Evolutionary conservation across 2,329 filamentous ascomycete genomes (phyloP).

Genomic region (Polychaeton citri): DNA sequence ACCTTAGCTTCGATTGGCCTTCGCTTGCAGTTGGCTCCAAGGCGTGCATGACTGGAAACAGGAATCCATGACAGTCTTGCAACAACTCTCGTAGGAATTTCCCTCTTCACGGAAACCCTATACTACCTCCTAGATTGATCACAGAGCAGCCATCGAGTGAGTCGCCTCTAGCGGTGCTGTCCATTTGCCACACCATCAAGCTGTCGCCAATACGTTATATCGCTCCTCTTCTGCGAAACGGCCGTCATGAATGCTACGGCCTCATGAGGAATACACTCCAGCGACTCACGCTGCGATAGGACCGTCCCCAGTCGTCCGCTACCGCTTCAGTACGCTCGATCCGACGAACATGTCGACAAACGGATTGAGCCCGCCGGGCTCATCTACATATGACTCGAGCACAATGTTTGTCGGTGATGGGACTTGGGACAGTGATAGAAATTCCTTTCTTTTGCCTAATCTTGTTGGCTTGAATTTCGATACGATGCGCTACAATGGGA

Average conservation of each 20-base stretch:
- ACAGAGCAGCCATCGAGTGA: too few relatives aligned
- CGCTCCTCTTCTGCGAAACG: too few relatives aligned
- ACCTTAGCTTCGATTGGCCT: not conserved
- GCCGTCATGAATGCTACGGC: too few relatives aligned
- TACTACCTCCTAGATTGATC: too few relatives aligned
- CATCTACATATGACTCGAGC: slow-evolving; percentile 58
- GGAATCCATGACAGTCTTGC: not conserved
- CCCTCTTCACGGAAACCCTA: too few relatives aligned
- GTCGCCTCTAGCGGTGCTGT: too few relatives aligned
- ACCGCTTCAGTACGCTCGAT: too few relatives aligned
- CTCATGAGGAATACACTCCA: not conserved
- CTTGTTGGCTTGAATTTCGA: slow-evolving; percentile 64
- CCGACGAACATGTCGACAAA: slow-evolving; percentile 13
- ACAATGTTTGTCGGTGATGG: slow-evolving; percentile 70
- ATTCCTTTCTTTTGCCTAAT: slow-evolving; percentile 67
- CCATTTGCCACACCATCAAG: too few relatives aligned
- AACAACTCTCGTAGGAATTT: too few relatives aligned
- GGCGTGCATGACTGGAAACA: too few relatives aligned
- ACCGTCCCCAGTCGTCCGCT: too few relatives aligned
- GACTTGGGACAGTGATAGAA: slow-evolving; percentile 67
- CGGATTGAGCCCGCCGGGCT: slow-evolving; percentile 52
- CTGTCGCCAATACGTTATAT: too few relatives aligned
- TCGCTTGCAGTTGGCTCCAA: not conserved
- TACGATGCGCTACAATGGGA: slow-evolving; percentile 77
- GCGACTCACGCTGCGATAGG: not conserved